A percentile compares a stretch with the other conserved stretches of the same genome.
Conservation (phyloP, 2,329 filamentous ascomycete genomes). For the Pseudogymnoascus sp. region DNA sequence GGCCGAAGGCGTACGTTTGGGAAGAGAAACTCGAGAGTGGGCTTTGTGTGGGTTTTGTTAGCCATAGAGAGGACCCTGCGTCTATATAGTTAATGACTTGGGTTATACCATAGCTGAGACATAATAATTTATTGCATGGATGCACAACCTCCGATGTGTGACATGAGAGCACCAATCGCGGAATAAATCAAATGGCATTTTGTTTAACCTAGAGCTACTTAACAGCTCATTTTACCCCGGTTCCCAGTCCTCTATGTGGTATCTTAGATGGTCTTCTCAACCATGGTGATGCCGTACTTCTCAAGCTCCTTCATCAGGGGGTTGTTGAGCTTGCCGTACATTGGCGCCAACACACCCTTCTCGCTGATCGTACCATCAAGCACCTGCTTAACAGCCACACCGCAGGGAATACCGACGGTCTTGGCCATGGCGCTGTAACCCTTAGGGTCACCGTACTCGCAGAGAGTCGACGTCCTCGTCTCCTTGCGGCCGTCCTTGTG, state of each 20-base stretch:
- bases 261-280: conserved; percentile 53
- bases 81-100: not conserved
- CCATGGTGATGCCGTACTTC: conserved; percentile 66
- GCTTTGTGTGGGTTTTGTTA: not conserved
- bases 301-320: conserved; percentile 72
- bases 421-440: conserved; percentile 82
- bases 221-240: not conserved
- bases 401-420: conserved; percentile 69
- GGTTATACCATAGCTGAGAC: not conserved
- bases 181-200: conserved; percentile 3
- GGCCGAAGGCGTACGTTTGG: not conserved
- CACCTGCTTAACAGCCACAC: conserved; percentile 70
- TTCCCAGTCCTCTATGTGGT: not conserved
- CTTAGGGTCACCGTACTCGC: conserved; percentile 70
- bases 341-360: conserved; percentile 70
- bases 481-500: conserved; percentile 70
- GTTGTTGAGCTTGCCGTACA: conserved; percentile 62
- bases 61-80: not conserved
- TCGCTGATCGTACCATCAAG: conserved; percentile 66
- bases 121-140: not conserved
- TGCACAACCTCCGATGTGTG: not conserved
- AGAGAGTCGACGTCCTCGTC: conserved; percentile 72
- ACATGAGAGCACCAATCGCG: not conserved
- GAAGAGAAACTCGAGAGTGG: not conserved
- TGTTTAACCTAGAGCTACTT: not conserved